phyloP scores from a whole-genome alignment of 306 rosid species.

The Cyclanthera cordifolia region DNA sequence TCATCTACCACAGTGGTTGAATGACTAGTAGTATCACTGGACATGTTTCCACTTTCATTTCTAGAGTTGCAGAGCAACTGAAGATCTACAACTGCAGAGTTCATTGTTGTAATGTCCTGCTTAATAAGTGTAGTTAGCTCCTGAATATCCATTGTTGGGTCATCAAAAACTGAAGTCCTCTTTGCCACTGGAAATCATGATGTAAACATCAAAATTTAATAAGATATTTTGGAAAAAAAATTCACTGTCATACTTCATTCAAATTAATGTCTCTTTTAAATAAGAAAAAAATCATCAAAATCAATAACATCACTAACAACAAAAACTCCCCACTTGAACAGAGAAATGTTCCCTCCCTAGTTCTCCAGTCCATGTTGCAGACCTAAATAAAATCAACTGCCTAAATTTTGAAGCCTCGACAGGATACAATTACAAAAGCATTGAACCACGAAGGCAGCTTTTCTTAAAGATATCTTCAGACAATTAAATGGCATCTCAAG shows the following conservation, averaged over 20 bases:
- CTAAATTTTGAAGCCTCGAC: background rate
- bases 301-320: background rate
- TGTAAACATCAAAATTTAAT: background rate
- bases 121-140: slow-evolving; percentile 81
- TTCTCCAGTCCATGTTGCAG: background rate
- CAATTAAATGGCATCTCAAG: background rate
- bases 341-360: slow-evolving; percentile 1
- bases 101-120: slow-evolving; percentile 86
- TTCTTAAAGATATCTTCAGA: too few species aligned
- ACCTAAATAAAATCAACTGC: too few species aligned
- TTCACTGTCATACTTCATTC: background rate
- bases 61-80: slow-evolving; percentile 56
- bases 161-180: slow-evolving; percentile 85
- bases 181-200: slow-evolving; percentile 62
- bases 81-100: slow-evolving; percentile 91
- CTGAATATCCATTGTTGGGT: slow-evolving; percentile 84
- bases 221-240: background rate
- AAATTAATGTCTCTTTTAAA: background rate
- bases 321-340: background rate
- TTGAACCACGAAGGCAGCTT: too few species aligned
- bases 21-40: slow-evolving; percentile 79
- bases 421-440: background rate
- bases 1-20: slow-evolving; percentile 92
- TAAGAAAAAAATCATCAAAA: background rate
- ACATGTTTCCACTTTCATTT: slow-evolving; percentile 53